A percentile compares a stretch with the other conserved stretches of the same genome.
phyloP scores from a whole-genome alignment of 2,329 filamentous ascomycete genomes.

The Cladophialophora bantiana region DNA sequence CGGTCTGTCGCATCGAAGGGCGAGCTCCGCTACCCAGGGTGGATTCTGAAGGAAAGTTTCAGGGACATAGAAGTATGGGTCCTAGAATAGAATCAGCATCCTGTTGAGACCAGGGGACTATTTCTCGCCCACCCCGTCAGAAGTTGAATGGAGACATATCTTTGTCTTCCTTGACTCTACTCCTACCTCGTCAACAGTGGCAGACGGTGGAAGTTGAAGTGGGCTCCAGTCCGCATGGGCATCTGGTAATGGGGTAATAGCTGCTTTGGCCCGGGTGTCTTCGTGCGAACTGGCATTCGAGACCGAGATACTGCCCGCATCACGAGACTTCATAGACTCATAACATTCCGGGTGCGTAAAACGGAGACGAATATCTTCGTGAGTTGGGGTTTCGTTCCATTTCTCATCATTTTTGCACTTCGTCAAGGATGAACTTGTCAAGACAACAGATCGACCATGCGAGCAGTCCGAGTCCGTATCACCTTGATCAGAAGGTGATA shows the following conservation, averaged over 20 bases:
- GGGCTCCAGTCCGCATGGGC: neutral
- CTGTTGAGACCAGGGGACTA: neutral
- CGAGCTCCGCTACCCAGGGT: constrained; percentile 28
- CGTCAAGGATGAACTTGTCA: neutral
- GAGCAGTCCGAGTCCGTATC: neutral
- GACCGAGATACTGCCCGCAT: constrained; percentile 3
- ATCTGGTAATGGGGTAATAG: constrained; percentile 3
- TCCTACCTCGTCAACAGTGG: neutral
- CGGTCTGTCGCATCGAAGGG: constrained; percentile 13
- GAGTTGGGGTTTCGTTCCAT: constrained; percentile 24
- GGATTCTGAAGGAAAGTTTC: neutral
- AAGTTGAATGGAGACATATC: neutral
- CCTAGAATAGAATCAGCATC: neutral
- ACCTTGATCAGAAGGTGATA: neutral
- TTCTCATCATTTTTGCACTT: neutral
- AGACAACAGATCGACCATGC: neutral
- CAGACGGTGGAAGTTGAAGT: neutral
- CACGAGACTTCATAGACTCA: neutral
- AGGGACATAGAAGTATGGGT: neutral
- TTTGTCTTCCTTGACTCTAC: neutral
- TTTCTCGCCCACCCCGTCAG: constrained; percentile 3
- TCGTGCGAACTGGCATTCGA: neutral
- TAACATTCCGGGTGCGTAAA: constrained; percentile 8
- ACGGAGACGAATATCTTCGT: constrained; percentile 23
- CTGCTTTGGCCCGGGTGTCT: neutral